phyloP scores from a whole-genome alignment of 2,329 filamentous ascomycete genomes.

The Triangularia setosa region DNA sequence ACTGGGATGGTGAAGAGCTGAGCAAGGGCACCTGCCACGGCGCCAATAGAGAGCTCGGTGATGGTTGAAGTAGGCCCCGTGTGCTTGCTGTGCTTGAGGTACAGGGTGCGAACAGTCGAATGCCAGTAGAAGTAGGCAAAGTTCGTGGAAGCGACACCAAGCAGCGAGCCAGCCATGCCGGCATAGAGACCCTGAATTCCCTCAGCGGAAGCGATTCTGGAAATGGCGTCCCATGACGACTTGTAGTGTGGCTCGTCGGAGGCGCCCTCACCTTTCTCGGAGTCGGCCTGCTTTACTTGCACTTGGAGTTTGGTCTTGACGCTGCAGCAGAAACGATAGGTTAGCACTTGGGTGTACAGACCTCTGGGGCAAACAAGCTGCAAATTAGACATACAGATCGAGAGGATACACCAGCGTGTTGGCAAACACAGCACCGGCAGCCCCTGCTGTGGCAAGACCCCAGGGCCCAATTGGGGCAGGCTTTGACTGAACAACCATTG shows the following conservation, averaged over 20 bases:
- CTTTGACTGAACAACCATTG: constrained; percentile 59
- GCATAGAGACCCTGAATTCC: constrained; percentile 80
- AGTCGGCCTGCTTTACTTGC: constrained; percentile 66
- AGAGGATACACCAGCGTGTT: constrained; percentile 95
- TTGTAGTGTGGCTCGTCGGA: constrained; percentile 68
- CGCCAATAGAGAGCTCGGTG: constrained; percentile 79
- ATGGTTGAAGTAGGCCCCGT: constrained; percentile 65
- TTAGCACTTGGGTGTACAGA: constrained; percentile 16
- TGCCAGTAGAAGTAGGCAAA: constrained; percentile 99
- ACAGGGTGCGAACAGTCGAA: constrained; percentile 77
- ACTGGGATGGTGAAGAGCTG: constrained; percentile 97
- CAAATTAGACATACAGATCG: constrained; percentile 69
- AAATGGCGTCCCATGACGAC: constrained; percentile 83
- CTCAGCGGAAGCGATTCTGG: constrained; percentile 76
- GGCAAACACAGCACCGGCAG: constrained; percentile 86
- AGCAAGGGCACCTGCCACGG: constrained; percentile 81
- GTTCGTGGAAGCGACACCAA: constrained; percentile 95
- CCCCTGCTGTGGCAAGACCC: constrained; percentile 88
- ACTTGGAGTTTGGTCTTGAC: constrained; percentile 97
- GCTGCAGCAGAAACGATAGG: constrained; percentile 43
- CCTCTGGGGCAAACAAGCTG: not conserved
- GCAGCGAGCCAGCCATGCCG: constrained; percentile 78
- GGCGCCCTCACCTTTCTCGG: constrained; percentile 37
- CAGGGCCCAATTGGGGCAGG: constrained; percentile 74
- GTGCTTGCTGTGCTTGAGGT: constrained; percentile 58